These are phyloP conservation scores for Ramaria rubella DNA, from an alignment of 768 basidiomycete genomes.

Conservation along the genomic window DNA sequence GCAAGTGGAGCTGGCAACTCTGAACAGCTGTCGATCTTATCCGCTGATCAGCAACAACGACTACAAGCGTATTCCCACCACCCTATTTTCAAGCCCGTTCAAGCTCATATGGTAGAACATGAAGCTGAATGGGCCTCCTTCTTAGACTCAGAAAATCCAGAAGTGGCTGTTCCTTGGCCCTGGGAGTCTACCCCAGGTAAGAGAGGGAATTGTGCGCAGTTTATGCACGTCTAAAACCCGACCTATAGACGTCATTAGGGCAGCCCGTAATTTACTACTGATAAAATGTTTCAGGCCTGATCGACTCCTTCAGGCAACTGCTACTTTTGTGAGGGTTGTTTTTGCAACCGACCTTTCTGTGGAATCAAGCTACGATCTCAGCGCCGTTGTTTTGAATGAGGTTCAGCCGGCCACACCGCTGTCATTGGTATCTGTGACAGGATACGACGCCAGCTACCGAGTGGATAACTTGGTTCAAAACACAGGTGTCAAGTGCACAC, in stretches of 20 bases:
- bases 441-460: constrained; percentile 97
- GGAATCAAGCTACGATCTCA: constrained; percentile 70
- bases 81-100: constrained; percentile 71
- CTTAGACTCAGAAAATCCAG: constrained; percentile 60
- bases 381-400: constrained; percentile 71
- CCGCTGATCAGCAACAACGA: constrained; percentile 61
- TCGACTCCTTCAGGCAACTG: constrained; percentile 78
- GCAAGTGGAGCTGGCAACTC: constrained; percentile 27
- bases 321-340: constrained; percentile 63
- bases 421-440: constrained; percentile 87
- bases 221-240: not conserved
- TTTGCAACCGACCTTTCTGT: constrained; percentile 77
- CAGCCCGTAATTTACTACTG: constrained; percentile 68
- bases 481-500: constrained; percentile 68
- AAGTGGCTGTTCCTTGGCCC: constrained; percentile 61
- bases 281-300: constrained; percentile 93
- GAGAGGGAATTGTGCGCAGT: constrained; percentile 21
- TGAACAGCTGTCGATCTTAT: constrained; percentile 44
- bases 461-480: constrained; percentile 83
- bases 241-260: constrained; percentile 52
- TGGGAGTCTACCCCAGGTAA: constrained; percentile 76
- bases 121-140: constrained; percentile 67
- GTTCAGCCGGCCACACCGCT: constrained; percentile 76
- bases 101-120: constrained; percentile 51
- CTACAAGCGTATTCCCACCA: constrained; percentile 68